These are phyloP conservation scores for Diaporthe aspalathi DNA, from an alignment of 2,329 filamentous ascomycete genomes.

Conservation along the genomic window DNA sequence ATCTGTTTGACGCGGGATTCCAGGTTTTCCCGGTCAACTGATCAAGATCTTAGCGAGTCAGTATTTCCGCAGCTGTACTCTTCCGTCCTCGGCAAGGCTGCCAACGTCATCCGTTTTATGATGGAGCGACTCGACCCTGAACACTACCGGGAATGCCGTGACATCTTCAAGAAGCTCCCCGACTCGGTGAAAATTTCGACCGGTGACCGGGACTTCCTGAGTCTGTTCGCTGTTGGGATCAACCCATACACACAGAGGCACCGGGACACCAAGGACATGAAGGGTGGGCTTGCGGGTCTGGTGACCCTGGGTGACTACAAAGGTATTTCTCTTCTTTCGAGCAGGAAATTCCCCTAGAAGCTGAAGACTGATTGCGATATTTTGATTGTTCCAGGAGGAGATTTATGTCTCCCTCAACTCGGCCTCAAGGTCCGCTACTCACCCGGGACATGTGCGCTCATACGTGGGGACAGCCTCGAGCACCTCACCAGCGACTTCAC, in stretches of 20 bases:
- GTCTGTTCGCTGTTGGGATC: conserved; percentile 38
- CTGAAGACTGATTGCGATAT: neutral
- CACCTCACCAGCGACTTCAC: conserved; percentile 41
- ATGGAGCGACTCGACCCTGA: conserved; percentile 29
- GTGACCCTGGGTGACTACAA: conserved; percentile 36
- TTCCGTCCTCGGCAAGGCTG: conserved; percentile 31
- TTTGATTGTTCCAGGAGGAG: neutral
- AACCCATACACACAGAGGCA: conserved; percentile 40
- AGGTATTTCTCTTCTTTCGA: conserved; percentile 14
- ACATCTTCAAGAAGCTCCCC: conserved; percentile 23
- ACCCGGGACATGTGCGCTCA: conserved; percentile 40
- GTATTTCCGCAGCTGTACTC: conserved; percentile 30
- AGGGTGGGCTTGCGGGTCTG: conserved; percentile 32
- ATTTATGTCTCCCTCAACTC: conserved; percentile 41
- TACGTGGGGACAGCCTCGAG: conserved; percentile 39
- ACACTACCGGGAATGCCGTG: conserved; percentile 23
- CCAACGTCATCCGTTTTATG: conserved; percentile 33
- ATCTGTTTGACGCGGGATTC: conserved; percentile 28
- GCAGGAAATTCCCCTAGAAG: too few relatives aligned
- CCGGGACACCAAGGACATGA: conserved; percentile 36
- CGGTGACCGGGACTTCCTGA: conserved; percentile 35
- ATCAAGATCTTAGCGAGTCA: neutral
- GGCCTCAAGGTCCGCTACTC: conserved; percentile 38
- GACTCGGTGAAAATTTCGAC: conserved; percentile 1
- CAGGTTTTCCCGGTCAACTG: conserved; percentile 33